phyloP scores from a whole-genome alignment of 2,329 filamentous ascomycete genomes.

The Beauveria asiatica region DNA sequence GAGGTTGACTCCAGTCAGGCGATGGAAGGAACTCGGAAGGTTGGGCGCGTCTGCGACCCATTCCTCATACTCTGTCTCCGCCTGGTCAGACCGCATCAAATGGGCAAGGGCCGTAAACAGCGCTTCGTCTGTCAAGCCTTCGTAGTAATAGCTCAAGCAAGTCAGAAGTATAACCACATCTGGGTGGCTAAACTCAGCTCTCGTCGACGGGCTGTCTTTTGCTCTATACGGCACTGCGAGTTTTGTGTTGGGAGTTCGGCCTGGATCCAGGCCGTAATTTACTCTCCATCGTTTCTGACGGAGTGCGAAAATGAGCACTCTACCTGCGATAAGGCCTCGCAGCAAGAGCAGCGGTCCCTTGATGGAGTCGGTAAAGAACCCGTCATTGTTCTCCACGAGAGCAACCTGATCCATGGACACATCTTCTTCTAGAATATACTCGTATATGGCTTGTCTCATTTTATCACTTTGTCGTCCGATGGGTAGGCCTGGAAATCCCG shows the following conservation, averaged over 20 bases:
- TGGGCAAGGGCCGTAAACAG: conserved; percentile 35
- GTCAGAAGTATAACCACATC: conserved; percentile 51
- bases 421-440: neutral
- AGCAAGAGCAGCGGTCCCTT: conserved; percentile 25
- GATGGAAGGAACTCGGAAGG: conserved; percentile 29
- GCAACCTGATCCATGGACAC: neutral
- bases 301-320: conserved; percentile 46
- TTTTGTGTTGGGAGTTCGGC: conserved; percentile 30
- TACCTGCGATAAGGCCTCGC: conserved; percentile 46
- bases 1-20: conserved; percentile 48
- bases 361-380: neutral
- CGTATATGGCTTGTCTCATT: neutral
- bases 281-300: conserved; percentile 55
- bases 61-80: conserved; percentile 38
- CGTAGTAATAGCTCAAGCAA: conserved; percentile 47
- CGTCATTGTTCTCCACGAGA: neutral
- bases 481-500: conserved; percentile 31
- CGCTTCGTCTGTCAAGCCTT: conserved; percentile 42
- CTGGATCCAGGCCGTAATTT: conserved; percentile 49
- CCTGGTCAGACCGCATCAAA: conserved; percentile 35
- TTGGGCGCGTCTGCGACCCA: conserved; percentile 34
- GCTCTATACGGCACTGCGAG: conserved; percentile 52
- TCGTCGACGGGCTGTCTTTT: conserved; percentile 46
- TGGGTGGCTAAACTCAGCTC: conserved; percentile 55
- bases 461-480: conserved; percentile 27